Evolutionary conservation across 2,329 filamentous ascomycete genomes (phyloP).

Genomic region (Achaetomium macrosporum): DNA sequence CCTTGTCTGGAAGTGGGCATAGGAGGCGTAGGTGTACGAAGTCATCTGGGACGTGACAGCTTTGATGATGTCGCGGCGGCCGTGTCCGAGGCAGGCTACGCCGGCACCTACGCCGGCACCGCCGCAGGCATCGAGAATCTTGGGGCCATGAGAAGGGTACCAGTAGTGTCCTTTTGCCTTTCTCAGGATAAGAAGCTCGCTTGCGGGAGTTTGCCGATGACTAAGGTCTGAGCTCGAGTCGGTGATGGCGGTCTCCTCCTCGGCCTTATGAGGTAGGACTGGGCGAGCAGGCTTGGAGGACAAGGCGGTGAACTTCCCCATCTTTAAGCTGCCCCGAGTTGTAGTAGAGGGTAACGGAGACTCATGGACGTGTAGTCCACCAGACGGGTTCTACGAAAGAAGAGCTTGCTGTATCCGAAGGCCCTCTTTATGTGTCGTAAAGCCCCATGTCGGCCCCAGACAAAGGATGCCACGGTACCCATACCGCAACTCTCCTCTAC

Average conservation of each 20-base stretch:
- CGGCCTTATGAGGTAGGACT: background rate
- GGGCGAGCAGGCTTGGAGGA: background rate
- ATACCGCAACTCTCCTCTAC: background rate
- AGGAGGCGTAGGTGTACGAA: constrained; percentile 28
- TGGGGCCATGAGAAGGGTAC: constrained; percentile 38
- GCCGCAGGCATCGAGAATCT: constrained; percentile 65
- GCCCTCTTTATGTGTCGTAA: background rate
- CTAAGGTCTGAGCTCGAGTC: constrained; percentile 11
- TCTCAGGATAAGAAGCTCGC: constrained; percentile 8
- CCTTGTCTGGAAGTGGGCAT: constrained; percentile 47
- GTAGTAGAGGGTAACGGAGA: background rate
- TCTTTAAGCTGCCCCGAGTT: background rate
- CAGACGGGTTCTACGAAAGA: too few species aligned
- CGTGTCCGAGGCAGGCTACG: constrained; percentile 66
- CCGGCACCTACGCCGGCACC: constrained; percentile 72
- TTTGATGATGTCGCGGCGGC: constrained; percentile 51
- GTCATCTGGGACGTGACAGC: constrained; percentile 51
- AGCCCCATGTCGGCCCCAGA: background rate
- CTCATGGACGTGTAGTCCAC: background rate
- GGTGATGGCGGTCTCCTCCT: constrained; percentile 8
- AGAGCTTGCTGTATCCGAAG: background rate
- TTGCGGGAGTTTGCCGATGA: background rate
- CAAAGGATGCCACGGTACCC: background rate
- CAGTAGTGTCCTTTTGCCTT: constrained; percentile 25
- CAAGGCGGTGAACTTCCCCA: constrained; percentile 17